Evolutionary conservation across 441 rosid genomes (phyloP).

Genomic region (Omphalea diandra): DNA sequence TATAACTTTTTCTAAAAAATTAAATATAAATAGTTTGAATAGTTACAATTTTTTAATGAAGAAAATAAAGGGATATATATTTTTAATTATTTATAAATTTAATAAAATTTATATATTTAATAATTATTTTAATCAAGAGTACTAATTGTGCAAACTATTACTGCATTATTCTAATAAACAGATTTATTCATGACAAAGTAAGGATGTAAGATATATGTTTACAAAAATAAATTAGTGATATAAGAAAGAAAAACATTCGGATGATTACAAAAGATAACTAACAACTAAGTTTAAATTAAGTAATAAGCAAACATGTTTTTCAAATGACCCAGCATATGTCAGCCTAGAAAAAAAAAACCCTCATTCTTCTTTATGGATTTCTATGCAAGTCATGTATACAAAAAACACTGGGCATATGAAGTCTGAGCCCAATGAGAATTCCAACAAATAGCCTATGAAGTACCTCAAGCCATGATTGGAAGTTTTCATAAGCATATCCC

Average conservation of each 20-base stretch:
- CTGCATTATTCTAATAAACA: no score
- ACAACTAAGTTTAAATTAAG: neutral
- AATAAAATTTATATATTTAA: no score
- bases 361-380: neutral
- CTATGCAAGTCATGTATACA: neutral
- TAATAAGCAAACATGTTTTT: neutral
- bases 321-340: neutral
- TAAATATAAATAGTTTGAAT: no score
- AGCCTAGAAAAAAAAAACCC: slow-evolving; percentile 1
- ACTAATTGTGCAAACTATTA: no score
- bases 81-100: no score
- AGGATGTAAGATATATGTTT: neutral
- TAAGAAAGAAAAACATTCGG: neutral
- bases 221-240: neutral
- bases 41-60: no score
- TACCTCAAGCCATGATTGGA: neutral
- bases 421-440: neutral
- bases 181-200: neutral
- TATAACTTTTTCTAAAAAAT: no score
- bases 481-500: neutral
- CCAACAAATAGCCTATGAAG: neutral
- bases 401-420: neutral
- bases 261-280: neutral
- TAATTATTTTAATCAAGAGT: no score
- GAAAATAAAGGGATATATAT: no score